Percentiles rank a stretch among this genome's conserved stretches.
Conservation (phyloP, 257 asterid genomes). For the Avicennia marina region DNA sequence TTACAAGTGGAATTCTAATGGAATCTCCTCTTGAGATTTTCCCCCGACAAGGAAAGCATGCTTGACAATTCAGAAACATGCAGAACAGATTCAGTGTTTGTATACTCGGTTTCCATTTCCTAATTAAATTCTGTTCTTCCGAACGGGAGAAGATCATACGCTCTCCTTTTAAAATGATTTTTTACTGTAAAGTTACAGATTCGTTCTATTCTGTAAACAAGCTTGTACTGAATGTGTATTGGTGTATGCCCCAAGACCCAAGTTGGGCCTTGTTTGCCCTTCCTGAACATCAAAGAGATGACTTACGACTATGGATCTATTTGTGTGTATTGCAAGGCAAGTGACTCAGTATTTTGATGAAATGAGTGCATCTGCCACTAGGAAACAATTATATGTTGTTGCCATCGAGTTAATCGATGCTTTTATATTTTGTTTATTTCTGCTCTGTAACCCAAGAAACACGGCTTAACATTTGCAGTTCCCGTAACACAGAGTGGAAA, state of each 20-base stretch:
- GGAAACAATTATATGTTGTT: too few species aligned
- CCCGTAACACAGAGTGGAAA: too few species aligned
- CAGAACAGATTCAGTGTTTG: not conserved
- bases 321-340: too few species aligned
- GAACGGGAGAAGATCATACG: not conserved
- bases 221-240: conserved; percentile 2
- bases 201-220: not conserved
- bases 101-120: not conserved
- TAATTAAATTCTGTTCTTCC: not conserved
- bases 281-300: not conserved
- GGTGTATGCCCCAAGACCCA: not conserved
- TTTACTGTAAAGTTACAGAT: conserved; percentile 4
- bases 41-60: not conserved
- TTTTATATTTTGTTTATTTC: too few species aligned
- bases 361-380: too few species aligned
- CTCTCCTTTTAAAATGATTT: not conserved
- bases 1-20: not conserved
- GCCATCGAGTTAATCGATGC: too few species aligned
- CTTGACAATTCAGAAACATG: conserved; percentile 2
- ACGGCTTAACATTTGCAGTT: too few species aligned
- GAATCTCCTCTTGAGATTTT: not conserved
- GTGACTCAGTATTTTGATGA: too few species aligned
- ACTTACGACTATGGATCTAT: too few species aligned
- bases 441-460: too few species aligned
- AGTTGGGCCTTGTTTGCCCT: not conserved